Evolutionary conservation across 257 asterid genomes (phyloP), one percentile per base, ranked within the genome.

Genomic region (Misopates orontium): DNA sequence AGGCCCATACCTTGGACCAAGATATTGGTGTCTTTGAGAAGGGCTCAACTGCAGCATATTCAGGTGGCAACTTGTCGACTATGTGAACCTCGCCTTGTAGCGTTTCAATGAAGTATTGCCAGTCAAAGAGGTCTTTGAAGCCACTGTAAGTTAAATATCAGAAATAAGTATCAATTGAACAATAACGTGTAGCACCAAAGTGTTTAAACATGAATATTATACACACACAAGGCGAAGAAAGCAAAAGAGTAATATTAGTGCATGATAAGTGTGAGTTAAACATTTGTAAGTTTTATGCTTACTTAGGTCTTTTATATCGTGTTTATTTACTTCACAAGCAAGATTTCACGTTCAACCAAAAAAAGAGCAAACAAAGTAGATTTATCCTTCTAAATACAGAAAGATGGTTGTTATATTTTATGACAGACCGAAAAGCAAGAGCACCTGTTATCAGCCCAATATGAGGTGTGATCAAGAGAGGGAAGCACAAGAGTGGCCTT

Each of bases 391-490:
- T 45, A 64, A 36, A 52, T 16, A 12, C 0, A 68, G n/a, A 54
- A 68, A 68, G 19, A 22, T 12, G 41, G 53, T 45, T 40, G 63
- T 55, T 53, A 48, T 9, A 42, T 13, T 40, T 24, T 40, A 56
- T 23, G 19, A 9, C 12, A 72, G 18, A 39, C 44, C 65, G 66
- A 62, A 20, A 65, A 56, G 67, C 68, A 47, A 66, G 58, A 63
- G 63, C 51, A 87, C 96, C 99, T 94, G 65, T 86, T 87, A 60
- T 94, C 99, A 23, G 99, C 96, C 99, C 99, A 90, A 75, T 85
- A 94, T 41, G 96, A 88, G 57, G 92, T 78, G 82, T 91, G 99
- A 84, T 94, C 98, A 24, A 94, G 99, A 24, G 96, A 83, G 16
- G 99, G 99, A 66, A 94, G 89, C 59, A 90, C 95, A 25, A 90